phyloP scores from a whole-genome alignment of 2,329 filamentous ascomycete species.

The Aspergillus sp. region DNA sequence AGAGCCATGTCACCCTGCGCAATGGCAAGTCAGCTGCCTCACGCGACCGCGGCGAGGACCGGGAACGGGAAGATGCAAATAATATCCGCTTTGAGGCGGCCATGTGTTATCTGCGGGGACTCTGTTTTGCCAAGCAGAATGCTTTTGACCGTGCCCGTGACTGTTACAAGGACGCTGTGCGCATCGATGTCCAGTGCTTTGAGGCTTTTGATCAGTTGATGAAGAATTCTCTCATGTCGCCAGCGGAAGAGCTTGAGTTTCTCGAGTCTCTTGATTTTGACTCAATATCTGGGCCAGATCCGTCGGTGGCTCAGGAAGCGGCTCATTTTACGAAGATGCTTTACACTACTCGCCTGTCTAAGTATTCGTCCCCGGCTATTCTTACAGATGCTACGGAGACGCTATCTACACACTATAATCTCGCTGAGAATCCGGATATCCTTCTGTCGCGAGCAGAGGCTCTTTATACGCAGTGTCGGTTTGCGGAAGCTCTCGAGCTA shows the following conservation, averaged over 20 bases:
- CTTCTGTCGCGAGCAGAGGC: conserved; percentile 84
- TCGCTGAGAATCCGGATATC: conserved; percentile 79
- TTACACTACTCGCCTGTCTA: conserved; percentile 90
- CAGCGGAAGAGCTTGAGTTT: conserved; percentile 84
- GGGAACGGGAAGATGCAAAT: conserved; percentile 61
- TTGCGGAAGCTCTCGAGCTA: conserved; percentile 75
- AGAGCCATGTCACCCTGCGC: conserved; percentile 44
- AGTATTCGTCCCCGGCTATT: conserved; percentile 79
- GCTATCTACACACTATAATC: conserved; percentile 85
- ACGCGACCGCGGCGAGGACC: conserved; percentile 54
- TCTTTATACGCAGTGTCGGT: conserved; percentile 89
- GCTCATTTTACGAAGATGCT: conserved; percentile 92
- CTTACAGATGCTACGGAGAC: conserved; percentile 84
- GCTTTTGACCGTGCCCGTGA: conserved; percentile 95
- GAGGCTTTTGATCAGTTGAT: conserved; percentile 97
- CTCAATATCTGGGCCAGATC: conserved; percentile 62
- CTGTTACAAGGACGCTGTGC: conserved; percentile 95
- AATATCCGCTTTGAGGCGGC: conserved; percentile 85
- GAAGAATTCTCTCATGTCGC: conserved; percentile 86
- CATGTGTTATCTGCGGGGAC: conserved; percentile 91
- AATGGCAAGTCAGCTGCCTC: conserved; percentile 41
- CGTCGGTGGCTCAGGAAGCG: conserved; percentile 70
- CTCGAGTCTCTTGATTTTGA: conserved; percentile 87
- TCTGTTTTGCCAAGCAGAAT: conserved; percentile 96
- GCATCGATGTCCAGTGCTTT: conserved; percentile 96